These are phyloP conservation scores for Rhodotorula sp. DNA, from an alignment of 1,284 basidiomycete species.

Conservation along the genomic window DNA sequence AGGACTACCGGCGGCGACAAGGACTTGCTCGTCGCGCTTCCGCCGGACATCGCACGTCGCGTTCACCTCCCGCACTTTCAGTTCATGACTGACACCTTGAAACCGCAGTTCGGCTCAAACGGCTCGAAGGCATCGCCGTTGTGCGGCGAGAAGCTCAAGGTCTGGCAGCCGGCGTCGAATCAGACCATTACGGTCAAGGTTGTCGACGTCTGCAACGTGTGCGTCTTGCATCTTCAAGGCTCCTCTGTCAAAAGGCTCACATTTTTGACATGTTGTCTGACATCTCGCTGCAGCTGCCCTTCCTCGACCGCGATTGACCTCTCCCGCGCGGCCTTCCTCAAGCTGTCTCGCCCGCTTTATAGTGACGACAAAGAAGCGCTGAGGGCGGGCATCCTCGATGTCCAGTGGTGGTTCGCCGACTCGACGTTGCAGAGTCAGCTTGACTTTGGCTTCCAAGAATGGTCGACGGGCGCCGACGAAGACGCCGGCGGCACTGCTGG, in stretches of 20 bases:
- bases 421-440: background rate
- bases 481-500: too few relatives aligned
- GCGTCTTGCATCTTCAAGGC: background rate
- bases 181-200: constrained; percentile 8
- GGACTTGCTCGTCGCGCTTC: constrained; percentile 5
- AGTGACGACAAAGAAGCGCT: constrained; percentile 1
- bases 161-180: constrained; percentile 21
- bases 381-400: constrained; percentile 4
- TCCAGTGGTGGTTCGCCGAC: constrained; percentile 30
- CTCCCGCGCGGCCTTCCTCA: constrained; percentile 10
- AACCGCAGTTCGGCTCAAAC: constrained; percentile 8
- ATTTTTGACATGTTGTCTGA: background rate
- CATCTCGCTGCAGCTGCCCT: background rate
- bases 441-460: background rate
- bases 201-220: constrained; percentile 6
- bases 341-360: background rate
- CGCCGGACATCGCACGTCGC: background rate
- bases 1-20: background rate
- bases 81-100: background rate
- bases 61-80: too few relatives aligned
- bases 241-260: background rate
- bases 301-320: constrained; percentile 1
- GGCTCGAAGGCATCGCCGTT: background rate
- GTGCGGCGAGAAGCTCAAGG: constrained; percentile 11
- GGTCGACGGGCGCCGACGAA: background rate